Base-by-base conservation (phyloP, 1,284 basidiomycete genomes). In the Cystobasidiaceae sp. region DNA sequence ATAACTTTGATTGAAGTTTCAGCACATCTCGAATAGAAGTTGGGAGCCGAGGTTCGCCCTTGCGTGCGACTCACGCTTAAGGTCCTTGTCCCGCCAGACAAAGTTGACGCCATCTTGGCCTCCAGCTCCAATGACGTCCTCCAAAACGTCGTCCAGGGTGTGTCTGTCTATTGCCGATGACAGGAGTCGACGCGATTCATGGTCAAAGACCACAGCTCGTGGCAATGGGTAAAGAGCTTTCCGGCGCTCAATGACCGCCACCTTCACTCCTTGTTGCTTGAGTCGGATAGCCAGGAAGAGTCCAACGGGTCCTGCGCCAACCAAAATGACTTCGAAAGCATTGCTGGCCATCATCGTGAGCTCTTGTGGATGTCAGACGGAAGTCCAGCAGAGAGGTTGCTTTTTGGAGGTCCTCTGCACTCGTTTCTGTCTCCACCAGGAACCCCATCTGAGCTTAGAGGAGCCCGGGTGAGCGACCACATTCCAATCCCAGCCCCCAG, bases 181-280 rank as follows among this genome's bases (percentile, higher is more conserved):
- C 19, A 68, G 52, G 23, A 67, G 28, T 9, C 67, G 19, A 15
- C 60, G 67, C 2, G 67, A 50, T 45, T 70, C 69, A 48, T 70
- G 67, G 52, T 66, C 69, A 19, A 68, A 61, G 2, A 48, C 65
- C 2, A 70, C 67, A 1, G 69, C 69, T 15, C 69, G 58, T 0
- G 69, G 69, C 4, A 70, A 63, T 0, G 69, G 69, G 45, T 70
- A 70, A 2, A 70, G 60, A 0, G 67, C 69, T 37, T 41, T 60
- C 60, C 68, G 69, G 13, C 69, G 59, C 49, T 70, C 69, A 30
- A 68, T 56, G 25, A 70, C 33, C 25, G 58, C 50, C 54, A 70
- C 67, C 3, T 46, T 27, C 8, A 70, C 21, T 4, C 28, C 28
- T 6, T 50, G 6, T 4, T 9, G 21, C 28, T 50, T 7, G 6